Evolutionary conservation across 108 stramenopile genomes (phyloP).

Genomic region (Nitzschia sp.): DNA sequence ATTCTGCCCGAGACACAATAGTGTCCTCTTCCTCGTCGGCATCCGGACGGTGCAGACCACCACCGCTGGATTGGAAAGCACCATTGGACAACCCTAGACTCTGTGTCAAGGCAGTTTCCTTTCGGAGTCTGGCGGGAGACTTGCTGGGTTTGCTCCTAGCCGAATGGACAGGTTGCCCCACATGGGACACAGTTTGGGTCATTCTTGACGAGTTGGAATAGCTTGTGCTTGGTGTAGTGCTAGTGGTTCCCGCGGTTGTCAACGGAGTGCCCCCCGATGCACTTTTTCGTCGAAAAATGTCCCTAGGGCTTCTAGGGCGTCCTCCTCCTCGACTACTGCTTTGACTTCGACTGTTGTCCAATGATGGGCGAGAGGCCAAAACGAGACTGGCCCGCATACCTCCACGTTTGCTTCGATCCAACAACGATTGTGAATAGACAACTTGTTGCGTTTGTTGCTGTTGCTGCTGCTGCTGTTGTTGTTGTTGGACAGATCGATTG

Average conservation of each 20-base stretch:
- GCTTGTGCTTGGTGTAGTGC: not conserved
- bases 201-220: not conserved
- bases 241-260: not conserved
- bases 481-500: not conserved
- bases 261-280: not conserved
- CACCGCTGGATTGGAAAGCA: no score
- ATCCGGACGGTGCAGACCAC: no score
- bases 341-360: not conserved
- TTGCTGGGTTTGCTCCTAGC: no score
- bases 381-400: not conserved
- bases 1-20: constrained; percentile 11
- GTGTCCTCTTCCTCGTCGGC: constrained; percentile 13
- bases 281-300: not conserved
- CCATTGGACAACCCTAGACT: no score
- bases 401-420: constrained; percentile 9
- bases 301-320: not conserved
- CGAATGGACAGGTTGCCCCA: no score
- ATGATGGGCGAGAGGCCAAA: constrained; percentile 11
- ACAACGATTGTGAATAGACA: constrained; percentile 3
- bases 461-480: constrained; percentile 11
- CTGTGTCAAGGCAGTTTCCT: no score
- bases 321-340: not conserved
- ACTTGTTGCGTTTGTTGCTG: constrained; percentile 4
- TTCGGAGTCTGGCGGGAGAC: no score
- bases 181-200: not conserved